Evolutionary conservation across 2,329 filamentous ascomycete species (phyloP).

Genomic region (Cercospora zeae-maydis): DNA sequence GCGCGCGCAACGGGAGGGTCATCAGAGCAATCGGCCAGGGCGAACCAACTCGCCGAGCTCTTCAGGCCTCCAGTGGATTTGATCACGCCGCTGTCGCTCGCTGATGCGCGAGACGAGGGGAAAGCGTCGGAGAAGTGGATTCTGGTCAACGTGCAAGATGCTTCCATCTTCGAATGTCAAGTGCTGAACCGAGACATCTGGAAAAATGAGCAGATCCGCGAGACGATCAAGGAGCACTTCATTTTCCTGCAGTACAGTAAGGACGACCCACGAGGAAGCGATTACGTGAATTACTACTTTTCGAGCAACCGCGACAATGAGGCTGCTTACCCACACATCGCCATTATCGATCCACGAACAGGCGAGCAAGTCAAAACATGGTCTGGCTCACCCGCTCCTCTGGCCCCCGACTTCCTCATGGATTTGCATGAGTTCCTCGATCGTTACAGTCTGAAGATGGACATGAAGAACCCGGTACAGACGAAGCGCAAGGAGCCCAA

Average conservation of each 20-base stretch:
- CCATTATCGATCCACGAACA: constrained; percentile 90
- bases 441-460: constrained; percentile 81
- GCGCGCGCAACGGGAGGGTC: constrained; percentile 62
- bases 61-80: constrained; percentile 90
- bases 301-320: constrained; percentile 65
- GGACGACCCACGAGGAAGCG: constrained; percentile 69
- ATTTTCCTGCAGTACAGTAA: constrained; percentile 94
- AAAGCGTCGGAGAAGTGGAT: constrained; percentile 92
- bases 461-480: constrained; percentile 90
- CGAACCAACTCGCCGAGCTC: constrained; percentile 78
- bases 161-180: constrained; percentile 91
- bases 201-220: constrained; percentile 77
- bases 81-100: constrained; percentile 76
- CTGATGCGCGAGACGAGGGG: constrained; percentile 77
- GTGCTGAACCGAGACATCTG: constrained; percentile 90
- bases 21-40: constrained; percentile 64
- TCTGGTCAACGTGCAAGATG: constrained; percentile 90
- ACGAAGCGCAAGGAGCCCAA: constrained; percentile 64
- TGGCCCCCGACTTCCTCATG: constrained; percentile 75
- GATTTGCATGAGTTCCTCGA: constrained; percentile 96
- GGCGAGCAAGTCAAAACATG: constrained; percentile 97
- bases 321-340: constrained; percentile 93
- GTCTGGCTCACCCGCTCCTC: constrained; percentile 78
- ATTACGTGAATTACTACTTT: constrained; percentile 92
- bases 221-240: constrained; percentile 87